A percentile compares a stretch with the other conserved stretches of the same genome.
These are phyloP conservation scores for Beta vulgaris DNA, from an alignment of 148 eudicot species.

Conservation along the genomic window DNA sequence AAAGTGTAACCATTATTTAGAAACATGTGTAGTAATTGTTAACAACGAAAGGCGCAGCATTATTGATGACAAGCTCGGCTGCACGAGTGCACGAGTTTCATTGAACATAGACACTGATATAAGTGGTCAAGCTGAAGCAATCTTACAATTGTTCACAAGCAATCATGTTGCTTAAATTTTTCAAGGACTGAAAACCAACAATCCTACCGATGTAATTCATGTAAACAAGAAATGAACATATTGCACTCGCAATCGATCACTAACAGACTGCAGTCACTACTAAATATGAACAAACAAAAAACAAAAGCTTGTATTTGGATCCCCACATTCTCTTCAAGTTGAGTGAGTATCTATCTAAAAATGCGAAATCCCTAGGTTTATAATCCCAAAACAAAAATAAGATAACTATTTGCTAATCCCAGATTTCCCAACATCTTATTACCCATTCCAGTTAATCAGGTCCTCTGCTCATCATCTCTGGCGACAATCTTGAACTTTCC, in stretches of 20 bases:
- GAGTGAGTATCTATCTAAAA: background rate
- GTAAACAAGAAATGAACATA: background rate
- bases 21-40: too few relatives aligned
- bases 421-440: background rate
- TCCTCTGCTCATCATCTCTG: slow-evolving; percentile 26
- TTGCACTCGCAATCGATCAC: background rate
- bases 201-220: too few relatives aligned
- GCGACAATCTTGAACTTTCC: slow-evolving; percentile 98
- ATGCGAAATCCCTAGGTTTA: background rate
- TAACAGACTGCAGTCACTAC: background rate
- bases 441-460: background rate
- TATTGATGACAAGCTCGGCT: too few relatives aligned
- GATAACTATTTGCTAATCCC: background rate
- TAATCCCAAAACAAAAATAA: background rate
- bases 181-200: too few relatives aligned
- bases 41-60: too few relatives aligned
- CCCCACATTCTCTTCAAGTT: background rate
- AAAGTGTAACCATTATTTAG: too few relatives aligned
- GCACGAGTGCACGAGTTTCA: too few relatives aligned
- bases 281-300: background rate
- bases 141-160: too few relatives aligned
- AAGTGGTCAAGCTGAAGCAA: too few relatives aligned
- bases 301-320: background rate
- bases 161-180: too few relatives aligned
- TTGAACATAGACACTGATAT: too few relatives aligned